phyloP scores from a whole-genome alignment of 495 filamentous ascomycete species.

The Thozetella sp. region DNA sequence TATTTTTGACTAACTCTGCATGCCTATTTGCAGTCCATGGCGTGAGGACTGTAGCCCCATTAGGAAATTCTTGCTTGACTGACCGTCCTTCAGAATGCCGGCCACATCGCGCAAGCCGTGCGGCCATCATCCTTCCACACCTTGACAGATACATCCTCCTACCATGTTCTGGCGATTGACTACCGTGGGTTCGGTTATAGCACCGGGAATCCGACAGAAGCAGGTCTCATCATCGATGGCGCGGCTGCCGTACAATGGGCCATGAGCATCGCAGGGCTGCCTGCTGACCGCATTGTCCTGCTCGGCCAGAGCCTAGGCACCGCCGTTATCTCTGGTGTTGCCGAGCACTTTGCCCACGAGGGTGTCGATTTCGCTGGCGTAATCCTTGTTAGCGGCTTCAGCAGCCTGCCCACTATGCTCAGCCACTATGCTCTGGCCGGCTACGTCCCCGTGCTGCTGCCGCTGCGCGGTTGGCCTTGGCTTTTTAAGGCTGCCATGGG shows the following conservation, averaged over 20 bases:
- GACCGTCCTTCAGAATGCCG: slow-evolving; percentile 51
- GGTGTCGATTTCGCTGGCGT: slow-evolving; percentile 65
- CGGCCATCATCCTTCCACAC: slow-evolving; percentile 65
- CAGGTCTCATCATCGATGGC: slow-evolving; percentile 81
- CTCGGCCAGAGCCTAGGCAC: slow-evolving; percentile 92
- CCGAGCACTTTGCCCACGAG: slow-evolving; percentile 60
- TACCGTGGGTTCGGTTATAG: slow-evolving; percentile 90
- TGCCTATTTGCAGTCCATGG: slow-evolving; percentile 47
- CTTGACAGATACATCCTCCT: slow-evolving; percentile 56
- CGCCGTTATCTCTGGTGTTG: slow-evolving; percentile 73
- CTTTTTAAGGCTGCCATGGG: slow-evolving; percentile 35
- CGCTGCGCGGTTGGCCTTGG: slow-evolving; percentile 54
- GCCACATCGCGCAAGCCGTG: slow-evolving; percentile 64
- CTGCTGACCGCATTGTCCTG: slow-evolving; percentile 72
- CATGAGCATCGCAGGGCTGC: slow-evolving; percentile 61
- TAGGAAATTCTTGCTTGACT: slow-evolving; percentile 22
- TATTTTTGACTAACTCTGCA: slow-evolving; percentile 3
- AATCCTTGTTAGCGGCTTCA: slow-evolving; percentile 79
- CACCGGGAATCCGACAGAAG: slow-evolving; percentile 78
- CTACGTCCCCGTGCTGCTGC: slow-evolving; percentile 75
- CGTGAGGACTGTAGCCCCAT: slow-evolving; percentile 18
- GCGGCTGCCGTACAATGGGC: slow-evolving; percentile 72
- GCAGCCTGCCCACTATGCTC: slow-evolving; percentile 70
- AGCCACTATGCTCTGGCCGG: slow-evolving; percentile 67
- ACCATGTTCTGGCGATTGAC: slow-evolving; percentile 72